These are phyloP conservation scores for Platanus orientalis DNA, from an alignment of 164 flowering plant species.

Conservation along the genomic window DNA sequence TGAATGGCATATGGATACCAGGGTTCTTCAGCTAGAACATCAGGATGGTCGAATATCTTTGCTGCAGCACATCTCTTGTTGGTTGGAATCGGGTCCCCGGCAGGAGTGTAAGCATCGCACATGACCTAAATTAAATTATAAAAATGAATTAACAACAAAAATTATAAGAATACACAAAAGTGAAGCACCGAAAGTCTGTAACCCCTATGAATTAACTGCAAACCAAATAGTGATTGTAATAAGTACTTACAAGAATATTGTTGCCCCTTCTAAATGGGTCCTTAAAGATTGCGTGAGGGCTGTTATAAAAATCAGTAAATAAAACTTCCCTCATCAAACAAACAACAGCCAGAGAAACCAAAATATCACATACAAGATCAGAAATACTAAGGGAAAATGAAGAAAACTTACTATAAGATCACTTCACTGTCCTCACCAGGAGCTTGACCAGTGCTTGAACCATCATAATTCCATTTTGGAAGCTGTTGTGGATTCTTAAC, in stretches of 20 bases:
- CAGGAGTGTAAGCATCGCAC: too few species aligned
- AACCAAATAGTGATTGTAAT: too few species aligned
- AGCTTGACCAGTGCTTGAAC: too few species aligned
- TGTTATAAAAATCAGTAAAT: too few species aligned
- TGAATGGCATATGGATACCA: too few species aligned
- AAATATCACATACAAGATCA: too few species aligned
- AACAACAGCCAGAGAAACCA: background rate
- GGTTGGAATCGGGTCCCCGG: constrained; percentile 12
- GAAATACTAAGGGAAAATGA: constrained; percentile 11
- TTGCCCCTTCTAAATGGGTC: constrained; percentile 60
- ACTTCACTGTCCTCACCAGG: too few species aligned
- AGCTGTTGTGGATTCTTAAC: constrained; percentile 32
- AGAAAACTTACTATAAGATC: too few species aligned
- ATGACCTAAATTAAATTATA: constrained; percentile 7
- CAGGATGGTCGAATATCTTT: constrained; percentile 15
- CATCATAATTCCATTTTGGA: too few species aligned
- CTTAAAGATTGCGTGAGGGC: constrained; percentile 58
- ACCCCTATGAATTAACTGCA: background rate
- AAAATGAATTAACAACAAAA: too few species aligned
- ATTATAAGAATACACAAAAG: background rate
- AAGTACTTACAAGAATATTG: constrained; percentile 41
- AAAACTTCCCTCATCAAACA: too few species aligned
- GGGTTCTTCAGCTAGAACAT: constrained; percentile 10
- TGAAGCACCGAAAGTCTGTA: background rate
- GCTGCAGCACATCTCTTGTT: constrained; percentile 15